These are phyloP conservation scores for Neocatenulostroma microsporum DNA, from an alignment of 2,329 filamentous ascomycete species.

Conservation along the genomic window DNA sequence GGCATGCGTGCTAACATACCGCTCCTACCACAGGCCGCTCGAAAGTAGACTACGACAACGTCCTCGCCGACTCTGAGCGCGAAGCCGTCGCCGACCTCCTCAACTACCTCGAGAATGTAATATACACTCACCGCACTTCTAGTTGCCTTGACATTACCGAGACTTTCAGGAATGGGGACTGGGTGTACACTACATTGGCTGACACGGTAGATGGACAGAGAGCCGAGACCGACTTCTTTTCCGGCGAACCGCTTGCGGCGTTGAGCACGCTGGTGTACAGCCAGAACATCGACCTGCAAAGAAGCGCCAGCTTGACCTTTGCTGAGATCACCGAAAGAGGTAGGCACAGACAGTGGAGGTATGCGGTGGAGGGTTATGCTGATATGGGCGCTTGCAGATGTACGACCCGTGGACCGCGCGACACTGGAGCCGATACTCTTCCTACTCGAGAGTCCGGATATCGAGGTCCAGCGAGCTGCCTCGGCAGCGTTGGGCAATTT, in stretches of 20 bases:
- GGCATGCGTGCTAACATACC: neutral
- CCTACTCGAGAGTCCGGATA: conserved; percentile 87
- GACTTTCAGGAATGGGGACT: too few relatives aligned
- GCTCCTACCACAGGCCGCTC: conserved; percentile 28
- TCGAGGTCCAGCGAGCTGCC: conserved; percentile 92
- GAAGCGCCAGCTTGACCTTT: conserved; percentile 95
- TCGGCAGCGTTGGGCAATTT: conserved; percentile 94
- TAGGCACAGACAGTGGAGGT: conserved; percentile 34
- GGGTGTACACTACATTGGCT: too few relatives aligned
- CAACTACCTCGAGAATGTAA: conserved; percentile 92
- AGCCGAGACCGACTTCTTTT: conserved; percentile 96
- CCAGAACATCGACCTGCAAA: conserved; percentile 95
- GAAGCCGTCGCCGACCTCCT: conserved; percentile 94
- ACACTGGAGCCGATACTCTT: conserved; percentile 95
- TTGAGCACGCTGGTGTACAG: conserved; percentile 96
- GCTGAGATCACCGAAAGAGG: conserved; percentile 98
- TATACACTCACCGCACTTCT: conserved; percentile 22
- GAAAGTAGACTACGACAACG: conserved; percentile 39
- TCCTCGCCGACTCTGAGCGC: conserved; percentile 89
- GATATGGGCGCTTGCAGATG: conserved; percentile 71
- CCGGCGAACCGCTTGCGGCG: conserved; percentile 85
- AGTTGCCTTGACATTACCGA: too few relatives aligned
- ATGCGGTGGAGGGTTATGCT: neutral
- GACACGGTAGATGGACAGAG: conserved; percentile 49
- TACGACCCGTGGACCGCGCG: conserved; percentile 87